A percentile compares a stretch with the other conserved stretches of the same genome.
These are phyloP conservation scores for Boletus sp. DNA, from an alignment of 768 basidiomycete species.

Conservation along the genomic window DNA sequence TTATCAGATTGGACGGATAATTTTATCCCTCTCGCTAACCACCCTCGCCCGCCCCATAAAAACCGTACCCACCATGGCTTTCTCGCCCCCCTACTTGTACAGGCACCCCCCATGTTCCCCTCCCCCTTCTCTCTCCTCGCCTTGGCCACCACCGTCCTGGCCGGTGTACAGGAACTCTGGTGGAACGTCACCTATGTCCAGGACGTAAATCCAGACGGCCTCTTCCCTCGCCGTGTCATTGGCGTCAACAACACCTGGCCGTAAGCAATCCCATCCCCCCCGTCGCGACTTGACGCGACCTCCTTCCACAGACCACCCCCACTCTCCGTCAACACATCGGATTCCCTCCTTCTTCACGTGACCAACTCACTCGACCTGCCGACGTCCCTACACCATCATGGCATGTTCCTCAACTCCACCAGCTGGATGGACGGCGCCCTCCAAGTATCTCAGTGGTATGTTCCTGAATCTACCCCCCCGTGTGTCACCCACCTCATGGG, in stretches of 20 bases:
- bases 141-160: conserved; percentile 40
- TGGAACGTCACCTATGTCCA: conserved; percentile 90
- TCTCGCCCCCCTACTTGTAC: not conserved
- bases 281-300: not conserved
- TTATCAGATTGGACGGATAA: too few relatives aligned
- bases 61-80: not conserved
- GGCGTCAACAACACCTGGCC: conserved; percentile 95
- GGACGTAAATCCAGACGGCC: conserved; percentile 79
- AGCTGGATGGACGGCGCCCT: conserved; percentile 89
- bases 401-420: conserved; percentile 88
- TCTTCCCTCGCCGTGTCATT: conserved; percentile 69
- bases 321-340: conserved; percentile 64
- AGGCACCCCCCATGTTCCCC: not conserved
- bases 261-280: conserved; percentile 42
- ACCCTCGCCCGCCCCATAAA: not conserved
- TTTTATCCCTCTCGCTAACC: not conserved
- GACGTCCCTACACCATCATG: conserved; percentile 85
- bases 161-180: conserved; percentile 73
- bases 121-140: conserved; percentile 15
- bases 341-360: conserved; percentile 76
- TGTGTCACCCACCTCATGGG: not conserved
- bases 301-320: conserved; percentile 67
- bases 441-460: conserved; percentile 78
- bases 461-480: rapidly evolving
- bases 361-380: conserved; percentile 65